Conservation (phyloP, 1,284 basidiomycete species). For the Malassezia caprae region DNA sequence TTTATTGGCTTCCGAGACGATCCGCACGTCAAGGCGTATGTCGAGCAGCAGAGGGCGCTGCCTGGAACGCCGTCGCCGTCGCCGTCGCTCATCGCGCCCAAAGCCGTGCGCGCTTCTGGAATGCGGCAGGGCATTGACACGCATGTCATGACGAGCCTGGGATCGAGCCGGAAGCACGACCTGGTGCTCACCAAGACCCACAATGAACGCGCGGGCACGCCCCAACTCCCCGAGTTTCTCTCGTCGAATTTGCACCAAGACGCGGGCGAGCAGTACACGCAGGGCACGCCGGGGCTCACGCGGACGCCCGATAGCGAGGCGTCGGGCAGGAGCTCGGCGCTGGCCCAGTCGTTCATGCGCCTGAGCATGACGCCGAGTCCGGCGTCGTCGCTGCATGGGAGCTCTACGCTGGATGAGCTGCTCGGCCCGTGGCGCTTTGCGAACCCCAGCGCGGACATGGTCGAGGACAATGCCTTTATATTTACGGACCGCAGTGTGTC, state of each 20-base stretch:
- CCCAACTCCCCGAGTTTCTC: slow-evolving; percentile 5
- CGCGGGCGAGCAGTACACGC: background rate
- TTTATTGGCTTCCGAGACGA: slow-evolving; percentile 48
- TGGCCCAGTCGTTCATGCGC: background rate
- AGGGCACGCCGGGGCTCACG: background rate
- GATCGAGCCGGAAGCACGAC: slow-evolving; percentile 12
- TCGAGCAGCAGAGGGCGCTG: slow-evolving; percentile 25
- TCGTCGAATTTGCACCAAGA: background rate
- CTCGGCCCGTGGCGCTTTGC: slow-evolving; percentile 50
- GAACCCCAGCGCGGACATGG: slow-evolving; percentile 47
- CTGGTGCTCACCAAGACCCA: background rate
- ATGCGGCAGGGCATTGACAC: slow-evolving; percentile 14
- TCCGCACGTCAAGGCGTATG: slow-evolving; percentile 29
- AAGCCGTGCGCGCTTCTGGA: background rate
- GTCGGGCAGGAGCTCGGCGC: background rate
- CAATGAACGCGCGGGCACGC: slow-evolving; percentile 9
- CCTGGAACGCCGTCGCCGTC: background rate
- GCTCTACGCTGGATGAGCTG: slow-evolving; percentile 31
- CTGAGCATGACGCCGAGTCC: slow-evolving; percentile 5
- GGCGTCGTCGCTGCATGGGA: background rate
- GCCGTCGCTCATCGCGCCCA: background rate
- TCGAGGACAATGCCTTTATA: slow-evolving; percentile 51
- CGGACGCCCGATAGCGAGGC: background rate
- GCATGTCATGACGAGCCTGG: slow-evolving; percentile 4
- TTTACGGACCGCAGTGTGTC: slow-evolving; percentile 46